Conservation (phyloP, 75 land plant genomes). For the Sequoia sempervirens region DNA sequence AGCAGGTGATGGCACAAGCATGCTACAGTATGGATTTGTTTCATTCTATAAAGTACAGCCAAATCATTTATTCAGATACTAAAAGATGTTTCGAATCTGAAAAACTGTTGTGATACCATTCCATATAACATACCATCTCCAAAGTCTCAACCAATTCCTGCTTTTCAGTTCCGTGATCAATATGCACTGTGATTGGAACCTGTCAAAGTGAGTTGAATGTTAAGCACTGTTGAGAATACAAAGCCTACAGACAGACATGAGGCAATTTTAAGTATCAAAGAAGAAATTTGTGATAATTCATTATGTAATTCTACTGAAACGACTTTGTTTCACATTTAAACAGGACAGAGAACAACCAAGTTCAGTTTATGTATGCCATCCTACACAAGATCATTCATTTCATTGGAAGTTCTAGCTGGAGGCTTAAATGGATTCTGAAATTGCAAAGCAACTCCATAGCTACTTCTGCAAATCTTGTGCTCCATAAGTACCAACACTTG, state of each 20-base stretch:
- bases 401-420: neutral
- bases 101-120: neutral
- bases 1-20: neutral
- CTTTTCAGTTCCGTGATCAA: constrained; percentile 87
- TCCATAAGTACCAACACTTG: neutral
- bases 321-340: neutral
- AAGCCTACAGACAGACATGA: neutral
- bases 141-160: constrained; percentile 57
- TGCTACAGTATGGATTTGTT: neutral
- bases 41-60: neutral
- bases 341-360: neutral
- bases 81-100: neutral
- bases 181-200: constrained; percentile 94
- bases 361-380: neutral
- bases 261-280: neutral
- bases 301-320: neutral
- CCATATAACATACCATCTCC: constrained; percentile 51
- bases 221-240: neutral
- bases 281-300: neutral
- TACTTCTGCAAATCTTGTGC: neutral
- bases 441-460: neutral
- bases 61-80: neutral
- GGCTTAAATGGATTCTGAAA: neutral
- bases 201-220: constrained; percentile 15
- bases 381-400: neutral